Conservation (phyloP, 1,284 basidiomycete genomes). For the Rhodofomes roseus region DNA sequence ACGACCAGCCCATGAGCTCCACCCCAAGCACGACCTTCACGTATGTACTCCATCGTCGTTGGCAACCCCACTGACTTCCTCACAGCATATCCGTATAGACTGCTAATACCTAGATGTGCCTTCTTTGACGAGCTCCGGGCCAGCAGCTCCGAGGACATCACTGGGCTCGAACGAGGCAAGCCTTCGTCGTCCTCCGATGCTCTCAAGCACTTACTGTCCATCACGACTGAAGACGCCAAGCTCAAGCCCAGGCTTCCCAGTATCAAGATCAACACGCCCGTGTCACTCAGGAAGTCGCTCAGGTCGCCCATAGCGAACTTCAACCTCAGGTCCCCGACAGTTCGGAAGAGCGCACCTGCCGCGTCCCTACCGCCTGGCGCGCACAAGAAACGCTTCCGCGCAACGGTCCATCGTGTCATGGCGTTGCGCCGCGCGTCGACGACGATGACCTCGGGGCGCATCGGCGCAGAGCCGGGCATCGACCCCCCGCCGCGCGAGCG, state of each 20-base stretch:
- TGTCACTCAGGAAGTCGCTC: not conserved
- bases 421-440: conserved; percentile 48
- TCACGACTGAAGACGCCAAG: not conserved
- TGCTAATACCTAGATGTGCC: not conserved
- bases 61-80: not conserved
- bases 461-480: too few species aligned
- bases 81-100: not conserved
- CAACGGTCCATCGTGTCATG: conserved; percentile 51
- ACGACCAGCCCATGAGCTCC: too few species aligned
- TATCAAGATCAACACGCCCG: too few species aligned
- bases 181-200: not conserved
- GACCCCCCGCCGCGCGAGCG: conserved; percentile 54
- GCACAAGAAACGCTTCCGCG: conserved; percentile 36
- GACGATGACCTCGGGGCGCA: conserved; percentile 34
- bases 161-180: not conserved
- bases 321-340: not conserved
- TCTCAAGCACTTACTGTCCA: not conserved
- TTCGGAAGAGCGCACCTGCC: too few species aligned
- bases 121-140: not conserved
- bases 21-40: too few species aligned
- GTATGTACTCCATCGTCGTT: not conserved
- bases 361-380: not conserved
- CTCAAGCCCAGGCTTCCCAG: not conserved
- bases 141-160: not conserved
- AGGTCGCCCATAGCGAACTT: not conserved